Base-by-base conservation (phyloP, 2,329 filamentous ascomycete genomes). In the Penicillium sp. region DNA sequence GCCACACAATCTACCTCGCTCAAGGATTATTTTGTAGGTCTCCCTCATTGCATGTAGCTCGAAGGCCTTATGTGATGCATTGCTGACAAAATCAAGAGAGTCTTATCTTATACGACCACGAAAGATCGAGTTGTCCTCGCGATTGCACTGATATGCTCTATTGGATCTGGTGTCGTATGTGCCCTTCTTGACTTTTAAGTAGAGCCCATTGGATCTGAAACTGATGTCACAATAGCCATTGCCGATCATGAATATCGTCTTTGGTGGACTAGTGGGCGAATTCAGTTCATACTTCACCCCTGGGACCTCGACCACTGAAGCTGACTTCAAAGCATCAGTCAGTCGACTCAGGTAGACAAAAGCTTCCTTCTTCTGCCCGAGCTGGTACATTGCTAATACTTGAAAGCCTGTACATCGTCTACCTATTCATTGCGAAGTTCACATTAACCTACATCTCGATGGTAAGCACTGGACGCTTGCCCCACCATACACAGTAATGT, bases 191-290 rank as follows among this genome's bases (percentile, higher is more conserved):
- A 2, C 7, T 3, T 46, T 26, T 1, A 45, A n/a, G 6, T 7
- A 1, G 14, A n/a, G 10, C 14, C 26, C 13, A 7, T 1, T 2
- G 25, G 6, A 46, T 13, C 4, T 30, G 19, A n/a, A 8, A 19
- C 8, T 19, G 14, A 30, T 48, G 7, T 28, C 7, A 26, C 14
- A 48, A 30, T 37, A 71, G 68, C 61, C 64, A 6, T 64, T 74
- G 6, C 85, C 84, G 0, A 66, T 87, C 37, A 87, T 88, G 84
- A 84, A 86, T 40, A 76, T 88, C 42, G 77, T 87, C 6, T 85
- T 87, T 70, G 85, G 85, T 65, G 73, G 75, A 40, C 80, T 83
- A 37, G 80, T 87, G 49, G 83, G 83, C 7, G 76, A 81, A 8
- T 87, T 88, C 66, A 85, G 82, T 55, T 73, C 77, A n/a, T 89